Evolutionary conservation across 306 rosid species (phyloP), one percentile per base, ranked within the genome.

Genomic region (Cucumis melo): DNA sequence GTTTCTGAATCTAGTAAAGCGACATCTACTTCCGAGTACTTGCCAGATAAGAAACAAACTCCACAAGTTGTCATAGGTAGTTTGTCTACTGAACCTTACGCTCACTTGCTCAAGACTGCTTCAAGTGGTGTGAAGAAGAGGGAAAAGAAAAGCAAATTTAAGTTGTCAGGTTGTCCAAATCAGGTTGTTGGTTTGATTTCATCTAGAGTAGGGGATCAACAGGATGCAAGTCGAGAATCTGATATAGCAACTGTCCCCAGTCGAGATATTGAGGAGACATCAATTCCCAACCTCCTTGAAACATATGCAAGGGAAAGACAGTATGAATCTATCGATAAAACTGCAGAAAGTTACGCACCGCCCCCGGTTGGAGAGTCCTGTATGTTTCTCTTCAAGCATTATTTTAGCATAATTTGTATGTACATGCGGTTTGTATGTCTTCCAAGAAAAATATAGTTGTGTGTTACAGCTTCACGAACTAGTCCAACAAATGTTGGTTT

Each of bases 1-100:
- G 36, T 64, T 48, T 60, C 10, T 78, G 83, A 79, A 81, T 72
- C 78, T 77, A 62, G 61, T 44, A 83, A 80, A 36, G 80, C 14
- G 44, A 57, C 58, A 38, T 83, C 72, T 67, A 41, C 77, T 65
- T 77, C 86, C 75, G 79, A 61, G 41, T 84, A 80, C 76, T 39
- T 77, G 82, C 24, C 78, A 77, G 85, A 56, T 81, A 80, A 77
- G 78, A 80, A 74, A 23, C 82, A 62, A 73, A 85, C 60, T 81
- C 81, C 72, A 78, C 75, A 79, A 85, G 62, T 64, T 78, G 75
- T 71, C 65, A 56, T 57, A 24, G 79, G 81, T 61, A 79, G 67
- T 79, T 82, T 74, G 78, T 56, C 78, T 51, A 27, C 82, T 56
- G 85, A 81, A 24, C 77, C 83, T 39, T 86, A 81, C 71, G 59